Evolutionary conservation across 306 rosid genomes (phyloP), one percentile per base, ranked within the genome.

Genomic region (Rubus parviflorus): DNA sequence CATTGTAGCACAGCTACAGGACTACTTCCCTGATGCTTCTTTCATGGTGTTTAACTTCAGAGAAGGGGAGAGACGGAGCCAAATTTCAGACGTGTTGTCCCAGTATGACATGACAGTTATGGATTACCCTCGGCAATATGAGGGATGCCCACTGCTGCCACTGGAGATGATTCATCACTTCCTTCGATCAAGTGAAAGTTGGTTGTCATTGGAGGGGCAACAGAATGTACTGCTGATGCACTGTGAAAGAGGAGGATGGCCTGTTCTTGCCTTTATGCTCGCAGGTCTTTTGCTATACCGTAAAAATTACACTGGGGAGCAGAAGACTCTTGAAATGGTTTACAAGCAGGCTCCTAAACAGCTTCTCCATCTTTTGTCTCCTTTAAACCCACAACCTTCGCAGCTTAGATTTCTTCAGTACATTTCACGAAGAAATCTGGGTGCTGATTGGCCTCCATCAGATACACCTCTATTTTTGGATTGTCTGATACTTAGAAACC

Each of bases 241-340:
- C 81, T 96, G 98, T 69, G 99, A 96, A 83, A 86, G 89, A 74
- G 98, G 99, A 71, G 98, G 99, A 57, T 96, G 99, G 99, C 99
- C 98, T 3, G 97, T 92, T 54, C 96, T 96, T 75, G 97, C 99
- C 47, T 96, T 96, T 83, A 96, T 96, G 99, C 93, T 96, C 43
- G 97, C 99, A 40, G 91, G 93, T 83, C 94, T 96, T 82, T 82
- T 96, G 37, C 78, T 96, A 74, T 92, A 85, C 86, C 85, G 98
- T 74, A 96, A 96, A 84, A 97, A 92, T 81, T 91, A 91, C 79
- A 91, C 5, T n/a, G 98, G 98, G 63, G 99, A 91, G 82, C 99
- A 78, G 54, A 96, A 96, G 83, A 92, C 98, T 74, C 98, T 96
- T 76, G 99, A 92, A 81, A 92, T 92, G 97, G 94, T 96, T 75